Evolutionary conservation across 768 basidiomycete species (phyloP).

Genomic region (Leccinellum rugosiceps): DNA sequence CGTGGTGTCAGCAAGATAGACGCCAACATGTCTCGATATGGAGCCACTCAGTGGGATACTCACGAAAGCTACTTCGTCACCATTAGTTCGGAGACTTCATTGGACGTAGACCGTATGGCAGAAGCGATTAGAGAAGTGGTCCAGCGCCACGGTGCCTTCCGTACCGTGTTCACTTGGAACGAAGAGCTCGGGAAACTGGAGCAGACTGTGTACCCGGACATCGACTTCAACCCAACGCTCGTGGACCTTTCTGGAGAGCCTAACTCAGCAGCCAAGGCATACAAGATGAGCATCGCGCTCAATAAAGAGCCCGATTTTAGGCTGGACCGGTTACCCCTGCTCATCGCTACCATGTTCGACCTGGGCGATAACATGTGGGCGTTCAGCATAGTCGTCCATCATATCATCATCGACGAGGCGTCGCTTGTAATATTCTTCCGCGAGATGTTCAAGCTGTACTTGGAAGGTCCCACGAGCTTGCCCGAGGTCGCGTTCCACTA

Average conservation of each 20-base stretch:
- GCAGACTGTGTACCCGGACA: constrained; percentile 28
- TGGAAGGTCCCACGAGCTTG: constrained; percentile 24
- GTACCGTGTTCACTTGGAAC: constrained; percentile 30
- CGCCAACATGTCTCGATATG: constrained; percentile 30
- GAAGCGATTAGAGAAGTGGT: constrained; percentile 27
- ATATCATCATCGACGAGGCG: constrained; percentile 31
- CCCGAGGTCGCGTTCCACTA: constrained; percentile 21
- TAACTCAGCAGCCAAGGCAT: constrained; percentile 24
- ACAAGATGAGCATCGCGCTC: constrained; percentile 28
- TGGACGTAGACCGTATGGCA: constrained; percentile 28
- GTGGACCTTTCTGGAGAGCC: constrained; percentile 29
- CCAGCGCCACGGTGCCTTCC: constrained; percentile 29
- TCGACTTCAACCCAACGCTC: constrained; percentile 21
- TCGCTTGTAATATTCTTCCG: constrained; percentile 30
- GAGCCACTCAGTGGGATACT: constrained; percentile 33
- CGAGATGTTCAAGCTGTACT: constrained; percentile 27
- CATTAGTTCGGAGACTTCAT: constrained; percentile 19
- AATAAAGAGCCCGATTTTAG: constrained; percentile 24
- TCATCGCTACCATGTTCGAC: constrained; percentile 27
- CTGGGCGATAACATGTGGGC: constrained; percentile 21
- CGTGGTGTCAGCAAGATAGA: constrained; percentile 29
- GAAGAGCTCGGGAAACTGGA: constrained; percentile 28
- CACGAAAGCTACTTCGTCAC: constrained; percentile 26
- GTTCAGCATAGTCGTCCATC: constrained; percentile 30
- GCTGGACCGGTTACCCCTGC: constrained; percentile 24